These are phyloP conservation scores for Turritis glabra DNA, from an alignment of 345 rosid genomes.

Conservation along the genomic window DNA sequence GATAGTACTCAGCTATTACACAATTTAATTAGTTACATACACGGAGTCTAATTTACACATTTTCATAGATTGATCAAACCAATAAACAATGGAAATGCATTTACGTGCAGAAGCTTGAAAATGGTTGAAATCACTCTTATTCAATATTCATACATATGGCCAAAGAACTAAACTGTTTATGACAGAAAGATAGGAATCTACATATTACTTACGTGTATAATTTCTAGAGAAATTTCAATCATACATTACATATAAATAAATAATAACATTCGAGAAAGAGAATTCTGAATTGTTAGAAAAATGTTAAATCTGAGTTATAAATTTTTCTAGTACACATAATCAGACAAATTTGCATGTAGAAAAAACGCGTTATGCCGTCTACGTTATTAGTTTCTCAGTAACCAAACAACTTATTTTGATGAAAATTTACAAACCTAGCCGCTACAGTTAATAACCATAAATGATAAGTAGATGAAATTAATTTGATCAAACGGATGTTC, in stretches of 20 bases:
- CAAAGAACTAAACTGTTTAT: conserved; percentile 5
- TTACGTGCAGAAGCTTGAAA: neutral
- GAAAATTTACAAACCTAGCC: no score
- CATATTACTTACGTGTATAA: conserved; percentile 25
- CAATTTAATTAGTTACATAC: neutral
- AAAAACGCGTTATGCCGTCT: conserved; percentile 9
- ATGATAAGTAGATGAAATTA: no score
- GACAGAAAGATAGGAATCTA: conserved; percentile 15
- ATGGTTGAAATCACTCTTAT: neutral
- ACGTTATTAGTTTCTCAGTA: conserved; percentile 13
- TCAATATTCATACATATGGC: neutral
- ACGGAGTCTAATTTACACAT: neutral
- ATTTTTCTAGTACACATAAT: neutral
- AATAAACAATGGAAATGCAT: neutral
- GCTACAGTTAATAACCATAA: no score
- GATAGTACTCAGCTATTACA: neutral
- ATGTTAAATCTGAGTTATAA: neutral
- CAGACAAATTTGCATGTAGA: conserved; percentile 13
- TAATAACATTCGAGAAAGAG: conserved; percentile 1
- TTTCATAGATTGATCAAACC: neutral
- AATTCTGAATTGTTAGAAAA: neutral
- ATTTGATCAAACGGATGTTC: neutral
- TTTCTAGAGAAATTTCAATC: conserved; percentile 13
- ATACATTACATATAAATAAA: conserved; percentile 1
- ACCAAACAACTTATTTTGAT: conserved; percentile 9